Evolutionary conservation across 139 green algal genomes (phyloP), one percentile per base, ranked within the genome.

Genomic region (Gonium pectorale): DNA sequence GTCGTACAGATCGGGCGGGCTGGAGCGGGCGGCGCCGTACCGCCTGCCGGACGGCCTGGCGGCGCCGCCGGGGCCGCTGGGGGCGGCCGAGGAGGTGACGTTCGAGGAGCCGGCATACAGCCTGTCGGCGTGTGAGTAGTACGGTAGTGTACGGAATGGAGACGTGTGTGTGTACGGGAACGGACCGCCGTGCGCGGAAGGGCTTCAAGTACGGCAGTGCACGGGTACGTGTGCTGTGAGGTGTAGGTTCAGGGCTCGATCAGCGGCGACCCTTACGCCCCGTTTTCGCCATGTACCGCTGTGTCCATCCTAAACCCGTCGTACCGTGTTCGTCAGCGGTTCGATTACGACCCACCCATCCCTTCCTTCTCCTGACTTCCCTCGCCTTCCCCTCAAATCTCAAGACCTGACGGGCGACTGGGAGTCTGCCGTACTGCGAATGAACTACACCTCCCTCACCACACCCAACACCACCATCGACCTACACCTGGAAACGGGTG

Each of bases 71-170:
- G 46, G 63, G 43, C 44, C 56, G n/a, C 89, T 96, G 67, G 83
- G 41, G 5, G 67, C 26, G 27, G 92, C 90, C 0, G 38, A 85
- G 54, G 85, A 89, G 33, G 79, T 97, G 35, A 35, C 60, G 56
- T 97, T 97, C 89, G 92, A 96, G 3, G 94, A 96, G 87, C 88
- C 94, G 0, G 88, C 92, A 13, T 97, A 96, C 83, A 90, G 90
- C 83, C 89, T 98, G 29, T 69, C 69, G 3, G 67, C 71, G 78
- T 88, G 92, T 93, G 85, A 40, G 77, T 73, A 11, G 1, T n/a
- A n/a, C n/a, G n/a, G n/a, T n/a, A n/a, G n/a, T n/a, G n/a, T n/a
- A n/a, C n/a, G n/a, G n/a, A n/a, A n/a, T n/a, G n/a, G n/a, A n/a
- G n/a, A n/a, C n/a, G n/a, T n/a, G n/a, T n/a, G n/a, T n/a, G n/a